Conservation (phyloP, 2,329 filamentous ascomycete species). For the Calycina herbarum region DNA sequence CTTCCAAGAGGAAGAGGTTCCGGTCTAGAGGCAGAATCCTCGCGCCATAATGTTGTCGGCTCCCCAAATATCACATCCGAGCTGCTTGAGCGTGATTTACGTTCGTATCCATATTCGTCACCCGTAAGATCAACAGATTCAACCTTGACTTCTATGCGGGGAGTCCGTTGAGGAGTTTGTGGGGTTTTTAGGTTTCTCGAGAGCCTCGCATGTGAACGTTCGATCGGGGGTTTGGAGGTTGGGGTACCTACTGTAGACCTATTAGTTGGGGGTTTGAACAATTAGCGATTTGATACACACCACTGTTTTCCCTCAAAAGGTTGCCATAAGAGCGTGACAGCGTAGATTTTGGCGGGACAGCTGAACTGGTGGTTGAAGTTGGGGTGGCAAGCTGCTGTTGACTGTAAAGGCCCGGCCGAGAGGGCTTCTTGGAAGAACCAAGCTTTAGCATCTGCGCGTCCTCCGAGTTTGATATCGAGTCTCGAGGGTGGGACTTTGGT, state of each 20-base stretch:
- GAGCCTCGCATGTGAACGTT: conserved; percentile 19
- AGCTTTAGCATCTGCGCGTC: conserved; percentile 36
- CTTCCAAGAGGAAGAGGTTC: conserved; percentile 27
- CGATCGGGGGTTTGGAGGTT: conserved; percentile 20
- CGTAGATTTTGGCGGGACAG: conserved; percentile 1
- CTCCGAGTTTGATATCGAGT: conserved; percentile 14
- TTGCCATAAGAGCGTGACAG: conserved; percentile 1
- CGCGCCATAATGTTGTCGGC: conserved; percentile 29
- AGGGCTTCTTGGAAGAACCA: conserved; percentile 30
- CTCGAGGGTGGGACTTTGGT: conserved; percentile 20
- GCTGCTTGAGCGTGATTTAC: conserved; percentile 29
- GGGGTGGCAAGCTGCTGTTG: conserved; percentile 37
- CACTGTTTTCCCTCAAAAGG: conserved; percentile 26
- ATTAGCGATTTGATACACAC: conserved; percentile 16
- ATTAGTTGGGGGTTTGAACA: conserved; percentile 3
- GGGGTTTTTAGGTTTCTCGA: conserved; percentile 33
- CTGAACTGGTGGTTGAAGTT: conserved; percentile 31
- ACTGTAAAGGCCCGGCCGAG: conserved; percentile 32
- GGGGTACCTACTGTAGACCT: conserved; percentile 26
- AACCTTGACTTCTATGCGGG: conserved; percentile 26
- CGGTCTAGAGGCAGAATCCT: conserved; percentile 32
- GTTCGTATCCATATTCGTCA: conserved; percentile 26
- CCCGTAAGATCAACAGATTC: conserved; percentile 38
- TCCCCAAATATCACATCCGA: conserved; percentile 29
- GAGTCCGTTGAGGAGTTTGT: conserved; percentile 37